Evolutionary conservation across 768 basidiomycete species (phyloP), one percentile per base, ranked within the genome.

Genomic region (Pisolithus marmoratus): DNA sequence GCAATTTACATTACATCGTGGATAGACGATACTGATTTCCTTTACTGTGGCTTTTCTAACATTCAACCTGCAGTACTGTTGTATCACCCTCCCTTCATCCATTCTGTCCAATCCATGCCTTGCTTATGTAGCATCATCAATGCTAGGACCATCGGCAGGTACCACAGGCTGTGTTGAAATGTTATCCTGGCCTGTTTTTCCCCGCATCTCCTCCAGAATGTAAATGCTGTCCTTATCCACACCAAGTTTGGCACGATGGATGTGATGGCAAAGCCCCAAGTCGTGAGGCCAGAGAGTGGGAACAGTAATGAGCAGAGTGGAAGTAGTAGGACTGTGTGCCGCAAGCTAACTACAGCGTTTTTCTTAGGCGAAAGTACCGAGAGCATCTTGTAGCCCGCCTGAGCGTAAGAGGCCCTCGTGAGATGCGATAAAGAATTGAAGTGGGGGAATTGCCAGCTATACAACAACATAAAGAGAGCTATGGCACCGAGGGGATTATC

Each of bases 401-500:
- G 84, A 4, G 96, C 91, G 68, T 99, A 99, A 19, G 87, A 87
- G 9, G 79, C 82, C 36, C 94, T 83, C 8, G 94, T 79, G 46
- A 94, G 74, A 68, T 96, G 82, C 8, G 94, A 85, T n/a, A 99
- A 76, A 1, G 92, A 69, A 68, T 94, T 97, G 74, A 99, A 98
- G 68, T 99, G 95, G 34, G 95, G 94, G 72, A 98, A 98, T 65
- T 99, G 96, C 95, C 95, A 99, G 54, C 87, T 88, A 73, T 85
- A 99, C 8, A 96, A 78, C 44, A 98, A 69, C 70, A 85, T 77
- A 71, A 90, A 91, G 3, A 99, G 74, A 2, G 85, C 82, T 52
- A 90, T 70, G 0, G 93, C 85, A 0, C 87, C 81, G 38, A 96
- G 78, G 0, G 93, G 85, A 63, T 90, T 94, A 65, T 94, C 82